Conservation (phyloP, 176 grass and related monocot genomes). For the Cenchrus purpureus region DNA sequence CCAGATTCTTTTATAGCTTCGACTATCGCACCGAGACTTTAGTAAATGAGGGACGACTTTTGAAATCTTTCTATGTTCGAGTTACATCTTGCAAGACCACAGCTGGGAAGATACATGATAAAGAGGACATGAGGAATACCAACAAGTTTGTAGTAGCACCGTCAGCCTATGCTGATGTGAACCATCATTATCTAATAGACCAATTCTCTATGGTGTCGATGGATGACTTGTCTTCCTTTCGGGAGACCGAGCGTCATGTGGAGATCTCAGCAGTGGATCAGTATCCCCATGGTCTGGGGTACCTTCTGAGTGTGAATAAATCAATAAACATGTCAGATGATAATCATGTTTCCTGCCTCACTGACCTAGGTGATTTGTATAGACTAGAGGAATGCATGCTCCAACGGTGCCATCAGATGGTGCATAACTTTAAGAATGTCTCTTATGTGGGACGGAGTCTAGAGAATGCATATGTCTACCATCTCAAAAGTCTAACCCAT, state of each 20-base stretch:
- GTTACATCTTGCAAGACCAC: neutral
- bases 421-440: too few species aligned
- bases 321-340: neutral
- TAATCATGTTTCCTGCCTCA: rapidly evolving
- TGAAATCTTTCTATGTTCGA: slow-evolving; percentile 8
- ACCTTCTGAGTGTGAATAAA: neutral
- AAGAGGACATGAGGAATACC: neutral
- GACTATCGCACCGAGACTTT: too few species aligned
- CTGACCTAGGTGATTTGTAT: rapidly evolving
- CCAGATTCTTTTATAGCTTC: slow-evolving; percentile 31
- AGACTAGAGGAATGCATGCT: slow-evolving; percentile 23
- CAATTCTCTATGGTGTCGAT: neutral
- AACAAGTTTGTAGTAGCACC: neutral
- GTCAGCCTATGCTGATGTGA: neutral
- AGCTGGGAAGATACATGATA: neutral
- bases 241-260: neutral
- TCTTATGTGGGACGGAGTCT: too few species aligned
- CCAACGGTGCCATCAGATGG: neutral
- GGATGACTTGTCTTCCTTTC: neutral
- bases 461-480: too few species aligned
- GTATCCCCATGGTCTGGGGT: rapidly evolving
- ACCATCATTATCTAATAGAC: rapidly evolving
- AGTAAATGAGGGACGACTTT: rapidly evolving
- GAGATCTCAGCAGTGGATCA: neutral
- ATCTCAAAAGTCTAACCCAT: neutral